Base-by-base conservation (phyloP, 139 green algal species). In the Chlamydomonas eustigma region DNA sequence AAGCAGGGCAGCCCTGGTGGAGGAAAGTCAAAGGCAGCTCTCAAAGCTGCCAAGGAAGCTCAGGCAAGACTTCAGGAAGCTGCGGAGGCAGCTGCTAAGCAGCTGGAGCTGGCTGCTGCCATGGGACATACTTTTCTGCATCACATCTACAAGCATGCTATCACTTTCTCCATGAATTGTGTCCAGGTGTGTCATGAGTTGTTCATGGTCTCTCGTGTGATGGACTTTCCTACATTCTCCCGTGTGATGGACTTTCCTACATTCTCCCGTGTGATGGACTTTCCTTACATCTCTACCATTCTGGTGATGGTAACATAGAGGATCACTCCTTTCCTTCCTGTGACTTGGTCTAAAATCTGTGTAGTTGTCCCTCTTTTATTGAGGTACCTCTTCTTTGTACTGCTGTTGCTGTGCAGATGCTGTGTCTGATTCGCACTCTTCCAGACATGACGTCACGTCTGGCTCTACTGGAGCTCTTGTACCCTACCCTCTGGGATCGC, bases 11-110 rank as follows among this genome's bases (percentile, higher is more conserved):
- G n/a, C n/a, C n/a, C n/a, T n/a, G n/a, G n/a, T n/a, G n/a, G n/a
- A n/a, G n/a, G n/a, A n/a, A n/a, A n/a, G n/a, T n/a, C 25, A 69
- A 69, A 69, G 12, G 58, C 58, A 69, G 58, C 18, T 30, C 33
- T 32, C 5, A 30, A 31, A 30, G 58, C 58, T 32, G 58, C 58
- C 58, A 69, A n/a, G n/a, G n/a, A n/a, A n/a, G n/a, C n/a, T n/a
- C n/a, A n/a, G n/a, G n/a, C n/a, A n/a, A n/a, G n/a, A n/a, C n/a
- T n/a, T n/a, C n/a, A n/a, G n/a, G n/a, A 69, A 33, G 58, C 58
- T 69, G 58, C 58, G 28, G 58, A n/a, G 12, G 58, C 58, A 37
- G 58, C 58, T 5, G 58, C 58, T 31, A 30, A 31, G 18, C 28
- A n/a, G 58, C 58, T 69, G 18, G 58, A 69, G 18, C 18, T 33